Evolutionary conservation across 176 grass and related monocot species (phyloP).

Genomic region (Calamus simplicifolius): DNA sequence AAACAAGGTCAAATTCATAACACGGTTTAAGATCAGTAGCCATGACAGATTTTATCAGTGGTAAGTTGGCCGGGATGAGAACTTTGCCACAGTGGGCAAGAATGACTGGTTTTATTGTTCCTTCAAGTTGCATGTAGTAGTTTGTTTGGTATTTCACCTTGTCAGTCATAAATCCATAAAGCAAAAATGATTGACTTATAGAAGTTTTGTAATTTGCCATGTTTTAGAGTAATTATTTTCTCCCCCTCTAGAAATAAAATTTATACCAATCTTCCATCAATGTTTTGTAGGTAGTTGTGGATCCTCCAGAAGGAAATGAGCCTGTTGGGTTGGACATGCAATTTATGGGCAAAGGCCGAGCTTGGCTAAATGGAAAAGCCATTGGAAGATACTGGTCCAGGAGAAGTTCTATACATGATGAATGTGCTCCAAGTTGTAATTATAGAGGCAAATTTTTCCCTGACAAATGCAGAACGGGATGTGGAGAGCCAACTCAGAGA

Average conservation of each 20-base stretch:
- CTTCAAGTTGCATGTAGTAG: neutral
- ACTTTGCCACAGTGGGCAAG: too few relatives aligned
- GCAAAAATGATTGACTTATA: too few relatives aligned
- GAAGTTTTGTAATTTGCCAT: neutral
- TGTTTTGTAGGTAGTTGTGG: conserved; percentile 50
- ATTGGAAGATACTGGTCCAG: conserved; percentile 77
- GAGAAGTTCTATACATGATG: conserved; percentile 48
- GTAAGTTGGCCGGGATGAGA: too few relatives aligned
- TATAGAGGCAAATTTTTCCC: conserved; percentile 73
- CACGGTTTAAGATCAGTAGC: too few relatives aligned
- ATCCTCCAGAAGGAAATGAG: conserved; percentile 70
- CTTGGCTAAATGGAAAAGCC: conserved; percentile 91
- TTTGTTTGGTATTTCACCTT: conserved; percentile 6
- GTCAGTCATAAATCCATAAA: conserved; percentile 4
- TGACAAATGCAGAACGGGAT: conserved; percentile 75
- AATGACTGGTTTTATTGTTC: neutral
- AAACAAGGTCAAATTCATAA: too few relatives aligned
- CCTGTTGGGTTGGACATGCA: conserved; percentile 81
- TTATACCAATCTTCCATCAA: neutral
- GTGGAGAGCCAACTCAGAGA: conserved; percentile 83
- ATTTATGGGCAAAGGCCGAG: conserved; percentile 91
- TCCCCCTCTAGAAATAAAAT: too few relatives aligned
- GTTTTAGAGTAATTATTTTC: neutral
- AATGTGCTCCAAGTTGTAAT: conserved; percentile 56
- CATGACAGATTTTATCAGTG: too few relatives aligned